A percentile compares a stretch with the other conserved stretches of the same genome.
phyloP scores from a whole-genome alignment of 768 basidiomycete species.

The Trametes sanguinea region DNA sequence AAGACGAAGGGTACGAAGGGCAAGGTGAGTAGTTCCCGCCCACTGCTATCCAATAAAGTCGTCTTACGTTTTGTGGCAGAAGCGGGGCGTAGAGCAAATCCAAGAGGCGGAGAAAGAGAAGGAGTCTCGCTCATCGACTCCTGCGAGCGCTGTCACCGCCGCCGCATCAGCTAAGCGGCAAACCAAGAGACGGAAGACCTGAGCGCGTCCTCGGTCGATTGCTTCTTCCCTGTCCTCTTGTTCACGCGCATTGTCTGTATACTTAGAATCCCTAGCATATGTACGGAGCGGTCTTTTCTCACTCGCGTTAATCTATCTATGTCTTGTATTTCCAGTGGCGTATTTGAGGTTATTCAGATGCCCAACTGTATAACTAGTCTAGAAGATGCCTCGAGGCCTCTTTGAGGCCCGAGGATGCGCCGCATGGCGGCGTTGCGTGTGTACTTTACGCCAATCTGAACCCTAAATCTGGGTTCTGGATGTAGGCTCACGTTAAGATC shows the following conservation, averaged over 20 bases:
- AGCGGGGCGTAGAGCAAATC: constrained; percentile 73
- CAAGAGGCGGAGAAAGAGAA: constrained; percentile 49
- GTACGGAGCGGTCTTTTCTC: constrained; percentile 3
- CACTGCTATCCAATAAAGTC: not conserved
- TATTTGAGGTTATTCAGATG: no score
- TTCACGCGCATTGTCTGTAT: constrained; percentile 8
- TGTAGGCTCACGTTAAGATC: not conserved
- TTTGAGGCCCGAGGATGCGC: no score
- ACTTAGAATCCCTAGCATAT: constrained; percentile 10
- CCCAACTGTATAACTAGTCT: not conserved
- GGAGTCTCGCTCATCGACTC: constrained; percentile 60
- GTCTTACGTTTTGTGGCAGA: constrained; percentile 41
- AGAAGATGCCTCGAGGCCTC: no score
- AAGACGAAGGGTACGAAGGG: constrained; percentile 53
- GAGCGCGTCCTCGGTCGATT: not conserved
- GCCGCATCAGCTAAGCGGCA: constrained; percentile 56
- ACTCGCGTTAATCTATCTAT: constrained; percentile 8
- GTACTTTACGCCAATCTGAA: not conserved
- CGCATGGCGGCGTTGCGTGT: no score
- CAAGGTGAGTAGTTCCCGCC: constrained; percentile 50
- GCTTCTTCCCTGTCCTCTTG: not conserved
- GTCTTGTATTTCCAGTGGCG: not conserved
- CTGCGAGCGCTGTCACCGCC: constrained; percentile 46
- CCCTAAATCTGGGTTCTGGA: constrained; percentile 10
- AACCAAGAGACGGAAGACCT: constrained; percentile 46